These are phyloP conservation scores for Acmispon strigosus DNA, from an alignment of 306 rosid species.

Conservation along the genomic window DNA sequence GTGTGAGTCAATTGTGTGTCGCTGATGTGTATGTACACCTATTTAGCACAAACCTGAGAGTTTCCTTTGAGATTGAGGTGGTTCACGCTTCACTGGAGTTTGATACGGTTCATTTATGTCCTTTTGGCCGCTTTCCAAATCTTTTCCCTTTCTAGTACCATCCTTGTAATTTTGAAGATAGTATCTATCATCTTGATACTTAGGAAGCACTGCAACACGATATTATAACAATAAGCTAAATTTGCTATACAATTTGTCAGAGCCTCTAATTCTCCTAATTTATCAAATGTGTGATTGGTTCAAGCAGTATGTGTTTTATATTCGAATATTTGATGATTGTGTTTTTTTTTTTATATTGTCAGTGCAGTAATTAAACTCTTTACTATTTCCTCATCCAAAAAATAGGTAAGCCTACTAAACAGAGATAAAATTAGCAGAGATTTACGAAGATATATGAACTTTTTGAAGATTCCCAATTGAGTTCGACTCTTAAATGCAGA, in stretches of 20 bases:
- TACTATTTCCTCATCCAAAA: too few relatives aligned
- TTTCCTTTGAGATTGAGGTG: neutral
- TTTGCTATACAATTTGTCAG: neutral
- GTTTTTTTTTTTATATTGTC: too few relatives aligned
- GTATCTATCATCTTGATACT: conserved; percentile 11
- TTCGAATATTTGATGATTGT: too few relatives aligned
- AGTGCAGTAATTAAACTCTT: too few relatives aligned
- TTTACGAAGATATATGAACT: conserved; percentile 19
- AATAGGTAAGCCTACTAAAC: neutral
- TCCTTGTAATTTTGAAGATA: neutral
- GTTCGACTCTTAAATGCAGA: conserved; percentile 26
- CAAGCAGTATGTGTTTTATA: too few relatives aligned
- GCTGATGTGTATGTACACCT: neutral
- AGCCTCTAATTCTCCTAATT: neutral
- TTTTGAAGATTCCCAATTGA: conserved; percentile 20
- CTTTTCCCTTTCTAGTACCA: neutral
- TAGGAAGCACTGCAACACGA: conserved; percentile 26
- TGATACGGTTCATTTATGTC: neutral
- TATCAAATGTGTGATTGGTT: too few relatives aligned
- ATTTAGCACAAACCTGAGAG: conserved; percentile 14
- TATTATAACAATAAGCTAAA: neutral
- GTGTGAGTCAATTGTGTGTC: neutral
- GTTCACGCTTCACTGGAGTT: neutral
- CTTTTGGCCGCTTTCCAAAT: conserved; percentile 14
- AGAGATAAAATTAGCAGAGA: neutral